Conservation (phyloP, 305 asterid genomes). For the Fraxinus platypoda region DNA sequence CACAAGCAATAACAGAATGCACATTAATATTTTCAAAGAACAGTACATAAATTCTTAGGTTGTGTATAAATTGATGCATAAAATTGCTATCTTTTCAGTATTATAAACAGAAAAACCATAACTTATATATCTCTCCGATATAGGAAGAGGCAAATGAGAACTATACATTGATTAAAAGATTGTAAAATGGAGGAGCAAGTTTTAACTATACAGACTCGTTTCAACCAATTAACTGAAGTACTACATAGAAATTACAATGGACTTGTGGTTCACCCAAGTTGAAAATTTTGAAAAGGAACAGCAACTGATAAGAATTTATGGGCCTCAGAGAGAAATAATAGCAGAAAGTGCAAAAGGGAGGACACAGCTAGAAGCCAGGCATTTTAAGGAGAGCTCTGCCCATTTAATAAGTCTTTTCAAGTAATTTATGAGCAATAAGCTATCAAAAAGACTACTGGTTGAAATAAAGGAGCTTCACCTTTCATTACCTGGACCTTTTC, state of each 20-base stretch:
- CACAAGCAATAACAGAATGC: not conserved
- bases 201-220: not conserved
- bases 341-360: not conserved
- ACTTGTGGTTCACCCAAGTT: not conserved
- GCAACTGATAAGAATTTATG: not conserved
- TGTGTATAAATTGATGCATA: not conserved
- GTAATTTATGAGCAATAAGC: not conserved
- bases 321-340: not conserved
- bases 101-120: not conserved
- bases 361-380: not conserved
- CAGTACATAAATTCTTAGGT: not conserved
- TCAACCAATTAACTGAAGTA: not conserved
- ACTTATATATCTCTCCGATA: not conserved
- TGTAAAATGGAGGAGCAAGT: not conserved
- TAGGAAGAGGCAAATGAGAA: not conserved
- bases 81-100: not conserved
- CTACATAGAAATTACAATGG: not conserved
- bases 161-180: not conserved
- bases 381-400: not conserved
- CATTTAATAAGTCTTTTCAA: not conserved
- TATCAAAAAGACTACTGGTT: not conserved
- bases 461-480: not conserved
- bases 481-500: not conserved
- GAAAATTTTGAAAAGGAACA: not conserved
- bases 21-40: not conserved